Conservation (phyloP, 192 early-diverging fungal species). For the Helicostylum pulchrum region DNA sequence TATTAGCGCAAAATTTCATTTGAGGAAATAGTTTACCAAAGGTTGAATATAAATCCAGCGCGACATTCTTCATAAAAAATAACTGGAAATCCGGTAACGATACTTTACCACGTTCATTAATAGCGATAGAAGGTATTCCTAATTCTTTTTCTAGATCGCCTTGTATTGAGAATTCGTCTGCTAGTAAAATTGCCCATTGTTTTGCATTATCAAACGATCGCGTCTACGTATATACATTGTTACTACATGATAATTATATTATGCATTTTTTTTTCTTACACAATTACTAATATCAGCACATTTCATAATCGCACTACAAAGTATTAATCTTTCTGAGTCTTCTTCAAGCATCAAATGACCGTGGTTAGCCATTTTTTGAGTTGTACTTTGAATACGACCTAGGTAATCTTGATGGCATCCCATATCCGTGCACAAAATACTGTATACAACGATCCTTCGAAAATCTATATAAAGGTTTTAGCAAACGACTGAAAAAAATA, state of each 20-base stretch:
- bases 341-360: slow-evolving; percentile 38
- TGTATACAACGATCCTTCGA: slow-evolving; percentile 64
- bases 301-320: slow-evolving; percentile 73
- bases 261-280: slow-evolving; percentile 27
- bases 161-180: slow-evolving; percentile 66
- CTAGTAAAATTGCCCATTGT: slow-evolving; percentile 61
- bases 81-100: slow-evolving; percentile 42
- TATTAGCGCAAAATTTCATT: slow-evolving; percentile 59
- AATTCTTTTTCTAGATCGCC: slow-evolving; percentile 71
- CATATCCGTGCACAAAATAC: slow-evolving; percentile 82
- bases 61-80: slow-evolving; percentile 46
- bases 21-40: slow-evolving; percentile 80
- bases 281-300: slow-evolving; percentile 82
- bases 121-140: slow-evolving; percentile 52
- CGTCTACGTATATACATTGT: slow-evolving; percentile 27
- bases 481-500: neutral
- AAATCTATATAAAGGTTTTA: slow-evolving; percentile 47
- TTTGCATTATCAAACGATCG: slow-evolving; percentile 66
- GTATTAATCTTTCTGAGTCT: slow-evolving; percentile 52
- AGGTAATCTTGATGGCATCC: slow-evolving; percentile 77
- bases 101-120: slow-evolving; percentile 48
- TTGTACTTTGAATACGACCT: slow-evolving; percentile 60
- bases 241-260: neutral
- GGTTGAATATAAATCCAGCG: slow-evolving; percentile 47
- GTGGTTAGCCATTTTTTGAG: slow-evolving; percentile 44